A percentile compares a stretch with the other conserved stretches of the same genome.
phyloP scores from a whole-genome alignment of 1,284 basidiomycete species.

The Ustilago nuda region DNA sequence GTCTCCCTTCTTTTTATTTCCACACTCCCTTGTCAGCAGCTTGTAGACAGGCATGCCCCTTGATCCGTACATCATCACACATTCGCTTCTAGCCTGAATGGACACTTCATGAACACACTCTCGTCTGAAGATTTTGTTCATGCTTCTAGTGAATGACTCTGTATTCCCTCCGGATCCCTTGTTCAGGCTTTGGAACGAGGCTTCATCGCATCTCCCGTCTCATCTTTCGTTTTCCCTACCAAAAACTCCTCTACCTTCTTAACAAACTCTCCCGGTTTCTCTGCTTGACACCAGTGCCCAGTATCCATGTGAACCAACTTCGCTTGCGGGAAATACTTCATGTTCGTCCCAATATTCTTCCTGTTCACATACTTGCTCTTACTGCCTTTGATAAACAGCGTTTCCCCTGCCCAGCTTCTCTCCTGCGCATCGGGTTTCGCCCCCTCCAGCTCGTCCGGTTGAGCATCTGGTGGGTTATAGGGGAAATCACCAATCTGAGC shows the following conservation, averaged over 20 bases:
- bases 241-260: constrained; percentile 66
- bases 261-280: constrained; percentile 70
- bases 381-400: constrained; percentile 81
- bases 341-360: constrained; percentile 74
- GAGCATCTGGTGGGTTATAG: constrained; percentile 71
- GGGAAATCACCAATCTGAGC: constrained; percentile 81
- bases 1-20: neutral
- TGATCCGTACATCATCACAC: neutral
- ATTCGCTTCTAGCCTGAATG: neutral
- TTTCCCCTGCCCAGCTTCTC: constrained; percentile 74
- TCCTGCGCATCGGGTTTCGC: constrained; percentile 16
- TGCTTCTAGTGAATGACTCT: neutral
- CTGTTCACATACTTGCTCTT: constrained; percentile 78
- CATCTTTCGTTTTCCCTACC: constrained; percentile 30
- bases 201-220: constrained; percentile 35
- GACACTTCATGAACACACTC: neutral
- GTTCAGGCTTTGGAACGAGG: constrained; percentile 22
- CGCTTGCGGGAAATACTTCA: constrained; percentile 78
- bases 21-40: neutral
- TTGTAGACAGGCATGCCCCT: neutral
- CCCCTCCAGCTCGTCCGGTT: constrained; percentile 69
- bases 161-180: neutral
- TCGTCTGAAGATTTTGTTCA: neutral
- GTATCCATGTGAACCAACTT: constrained; percentile 68
- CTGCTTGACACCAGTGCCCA: constrained; percentile 71